Evolutionary conservation across 148 eudicot species (phyloP), one percentile per base, ranked within the genome.

Genomic region (Amaranthus hypochondriacus): DNA sequence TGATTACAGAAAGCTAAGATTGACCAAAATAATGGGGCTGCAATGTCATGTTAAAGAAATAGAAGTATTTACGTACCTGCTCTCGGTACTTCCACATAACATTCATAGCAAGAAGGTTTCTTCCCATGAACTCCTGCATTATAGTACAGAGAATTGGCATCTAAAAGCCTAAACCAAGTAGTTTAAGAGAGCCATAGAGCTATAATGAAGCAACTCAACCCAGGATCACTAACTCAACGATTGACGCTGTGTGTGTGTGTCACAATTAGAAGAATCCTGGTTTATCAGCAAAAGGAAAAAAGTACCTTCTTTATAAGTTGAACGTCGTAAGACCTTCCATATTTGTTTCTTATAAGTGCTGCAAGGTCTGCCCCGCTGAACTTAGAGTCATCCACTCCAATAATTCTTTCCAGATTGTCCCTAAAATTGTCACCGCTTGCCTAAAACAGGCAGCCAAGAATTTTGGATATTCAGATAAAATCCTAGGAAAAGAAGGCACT

Each of bases 81-180:
- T 88, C 91, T 80, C 80, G 82, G 83, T 94, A 94, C 78, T 94
- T 94, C 98, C 98, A 94, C 98, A 94, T 94, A 65, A 94, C 96
- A 84, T 94, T 94, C 88, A 94, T 44, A 64, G 98, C 98, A 56
- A 94, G 93, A 77, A 94, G 93, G 85, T 94, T 91, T 88, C 87
- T 87, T 48, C 98, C 97, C 97, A 94, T 88, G 84, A 94, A 94
- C 77, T 94, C 97, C 98, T 94, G 82, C 83, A 84, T 50, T 47
- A 78, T 46, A 43, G 61, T 48, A 81, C 59, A 50, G 49, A 72
- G 44, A 21, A 57, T 60, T 12, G 61, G 14, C 49, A 71, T 13
- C 48, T 7, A 62, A 50, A 18, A 70, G 48, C 49, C 60, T 12
- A 44, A 69, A 62, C 48, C 61, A 72, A 65, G 3, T 10, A 53